phyloP scores from a whole-genome alignment of 2,329 filamentous ascomycete genomes.

The Penicillium concentricum region DNA sequence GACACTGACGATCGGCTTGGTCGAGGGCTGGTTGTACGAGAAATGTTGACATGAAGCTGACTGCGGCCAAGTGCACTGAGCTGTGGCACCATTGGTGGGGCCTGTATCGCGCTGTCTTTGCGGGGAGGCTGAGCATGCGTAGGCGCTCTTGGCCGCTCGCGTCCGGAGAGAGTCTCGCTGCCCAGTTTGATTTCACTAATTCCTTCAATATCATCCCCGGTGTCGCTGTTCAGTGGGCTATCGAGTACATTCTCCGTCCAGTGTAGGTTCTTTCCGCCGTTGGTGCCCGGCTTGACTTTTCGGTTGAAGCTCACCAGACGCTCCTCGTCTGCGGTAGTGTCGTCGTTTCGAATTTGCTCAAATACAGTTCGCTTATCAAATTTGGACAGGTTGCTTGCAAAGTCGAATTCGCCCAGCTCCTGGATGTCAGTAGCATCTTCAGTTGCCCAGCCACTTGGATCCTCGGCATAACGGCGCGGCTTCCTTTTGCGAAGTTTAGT shows the following conservation, averaged over 20 bases:
- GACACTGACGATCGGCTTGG: constrained; percentile 45
- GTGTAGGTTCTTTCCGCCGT: constrained; percentile 85
- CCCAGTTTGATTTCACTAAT: constrained; percentile 43
- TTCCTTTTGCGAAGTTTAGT: constrained; percentile 48
- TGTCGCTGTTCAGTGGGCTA: constrained; percentile 68
- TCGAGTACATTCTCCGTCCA: constrained; percentile 90
- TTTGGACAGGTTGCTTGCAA: constrained; percentile 82
- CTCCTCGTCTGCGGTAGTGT: constrained; percentile 83
- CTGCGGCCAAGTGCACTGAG: constrained; percentile 35
- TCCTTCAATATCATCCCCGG: constrained; percentile 58
- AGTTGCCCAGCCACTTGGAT: constrained; percentile 85
- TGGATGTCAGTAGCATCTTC: constrained; percentile 94
- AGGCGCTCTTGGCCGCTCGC: constrained; percentile 42
- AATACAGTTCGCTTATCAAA: constrained; percentile 94
- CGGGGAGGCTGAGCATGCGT: constrained; percentile 38
- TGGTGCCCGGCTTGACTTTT: constrained; percentile 62
- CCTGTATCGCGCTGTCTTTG: constrained; percentile 44
- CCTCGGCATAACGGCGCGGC: constrained; percentile 50
- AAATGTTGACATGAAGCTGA: constrained; percentile 31
- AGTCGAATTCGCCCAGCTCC: constrained; percentile 93
- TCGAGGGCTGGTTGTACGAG: constrained; percentile 41
- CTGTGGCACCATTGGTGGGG: constrained; percentile 39
- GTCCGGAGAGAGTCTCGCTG: constrained; percentile 48
- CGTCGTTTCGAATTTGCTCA: constrained; percentile 84
- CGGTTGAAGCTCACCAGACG: constrained; percentile 90